Evolutionary conservation across 129 eudicot genomes (phyloP), one percentile per base, ranked within the genome.

Genomic region (Lonicera japonica): DNA sequence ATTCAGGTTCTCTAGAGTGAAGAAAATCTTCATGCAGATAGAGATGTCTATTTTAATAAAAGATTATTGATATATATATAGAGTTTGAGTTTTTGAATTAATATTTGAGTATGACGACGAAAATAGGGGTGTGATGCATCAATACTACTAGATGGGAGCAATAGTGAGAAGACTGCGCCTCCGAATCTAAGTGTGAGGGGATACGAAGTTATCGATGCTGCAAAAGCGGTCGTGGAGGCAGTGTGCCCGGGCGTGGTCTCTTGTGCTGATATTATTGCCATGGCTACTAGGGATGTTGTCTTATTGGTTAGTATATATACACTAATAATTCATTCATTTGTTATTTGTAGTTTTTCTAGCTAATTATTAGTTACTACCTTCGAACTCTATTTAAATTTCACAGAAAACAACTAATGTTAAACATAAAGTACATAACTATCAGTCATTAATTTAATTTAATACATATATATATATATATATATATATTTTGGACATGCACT

Each of bases 61-160:
- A n/a, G n/a, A n/a, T n/a, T 29, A 1, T 29, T 29, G 36, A 29
- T 29, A 29, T 29, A 1, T 29, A 29, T 29, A 29, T 29, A 29
- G 6, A 2, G 6, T 29, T 29, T 29, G n/a, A 29, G 2, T 29
- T 6, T 1, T 29, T 29, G 4, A 29, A 29, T 2, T 29, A 29
- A 29, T 29, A 29, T 29, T 1, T 29, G 36, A 29, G 2, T 29
- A 41, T 14, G 43, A 14, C 11, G 36, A 25, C 25, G 48, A 50
- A 54, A 54, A 29, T 29, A 82, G 90, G 95, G 89, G 11, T 86
- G 95, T 63, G 95, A 86, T 72, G 95, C 89, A 11, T 86, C 95
- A 8, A 66, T 86, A 55, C 63, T 86, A 34, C 65, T 86, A 38
- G 87, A 82, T 15, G 83, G 86, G 13, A 56, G 12, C 9, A 56